Conservation (phyloP, 2,329 filamentous ascomycete genomes). For the Curvularia verruculosa region DNA sequence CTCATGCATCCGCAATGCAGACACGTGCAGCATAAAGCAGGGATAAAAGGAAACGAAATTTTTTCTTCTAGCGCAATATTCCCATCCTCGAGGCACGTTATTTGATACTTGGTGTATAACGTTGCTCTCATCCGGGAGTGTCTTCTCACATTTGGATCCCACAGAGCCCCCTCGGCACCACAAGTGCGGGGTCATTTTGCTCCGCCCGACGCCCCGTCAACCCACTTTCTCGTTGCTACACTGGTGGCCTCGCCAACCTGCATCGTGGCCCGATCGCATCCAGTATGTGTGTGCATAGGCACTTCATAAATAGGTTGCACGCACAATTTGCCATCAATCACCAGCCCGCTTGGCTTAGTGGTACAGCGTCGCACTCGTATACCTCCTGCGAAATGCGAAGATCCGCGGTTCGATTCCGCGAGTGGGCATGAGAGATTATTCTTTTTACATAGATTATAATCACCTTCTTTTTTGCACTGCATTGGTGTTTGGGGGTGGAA, state of each 20-base stretch:
- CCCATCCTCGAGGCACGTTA: neutral
- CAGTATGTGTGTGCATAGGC: fast-evolving
- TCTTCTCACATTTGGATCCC: neutral
- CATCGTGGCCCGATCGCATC: neutral
- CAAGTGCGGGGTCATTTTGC: neutral
- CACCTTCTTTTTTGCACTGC: neutral
- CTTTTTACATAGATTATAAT: neutral
- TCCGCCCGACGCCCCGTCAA: neutral
- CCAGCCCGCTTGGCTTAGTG: conserved; percentile 20
- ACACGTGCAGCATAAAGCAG: neutral
- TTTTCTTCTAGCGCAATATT: neutral
- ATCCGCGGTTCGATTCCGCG: conserved; percentile 23
- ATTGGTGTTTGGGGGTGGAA: neutral
- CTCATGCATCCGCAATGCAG: neutral
- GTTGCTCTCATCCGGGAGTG: neutral
- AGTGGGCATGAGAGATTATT: conserved; percentile 1
- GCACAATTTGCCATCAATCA: neutral
- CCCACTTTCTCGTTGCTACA: neutral
- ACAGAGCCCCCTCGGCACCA: neutral
- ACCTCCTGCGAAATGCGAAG: conserved; percentile 18
- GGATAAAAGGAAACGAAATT: neutral
- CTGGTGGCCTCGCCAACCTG: neutral
- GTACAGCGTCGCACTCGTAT: conserved; percentile 25
- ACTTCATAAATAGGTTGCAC: neutral
- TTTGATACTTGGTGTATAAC: neutral